These are phyloP conservation scores for Chlorella sp. DNA, from an alignment of 139 green algal species.

Conservation along the genomic window DNA sequence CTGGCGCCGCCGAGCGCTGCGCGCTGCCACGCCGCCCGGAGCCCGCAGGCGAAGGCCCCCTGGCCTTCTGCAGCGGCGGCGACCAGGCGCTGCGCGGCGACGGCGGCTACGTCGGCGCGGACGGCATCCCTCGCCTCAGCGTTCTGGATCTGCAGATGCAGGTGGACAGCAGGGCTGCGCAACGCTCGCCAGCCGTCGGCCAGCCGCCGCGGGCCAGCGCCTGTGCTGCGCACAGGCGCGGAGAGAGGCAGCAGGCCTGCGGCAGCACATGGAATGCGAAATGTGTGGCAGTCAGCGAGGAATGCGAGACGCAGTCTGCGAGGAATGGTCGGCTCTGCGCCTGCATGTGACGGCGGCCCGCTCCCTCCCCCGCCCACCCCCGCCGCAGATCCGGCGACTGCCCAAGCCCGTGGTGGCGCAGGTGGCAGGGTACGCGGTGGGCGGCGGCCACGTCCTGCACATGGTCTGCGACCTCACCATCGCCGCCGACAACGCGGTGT, in stretches of 20 bases:
- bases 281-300: too few relatives aligned
- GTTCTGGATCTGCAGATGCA: constrained; percentile 97
- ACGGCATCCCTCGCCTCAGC: constrained; percentile 89
- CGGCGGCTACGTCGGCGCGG: constrained; percentile 91
- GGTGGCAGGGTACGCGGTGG: constrained; percentile 97
- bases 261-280: too few relatives aligned
- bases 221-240: too few relatives aligned
- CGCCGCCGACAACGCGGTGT: constrained; percentile 97
- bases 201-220: too few relatives aligned
- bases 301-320: too few relatives aligned
- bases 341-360: too few relatives aligned
- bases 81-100: constrained; percentile 91
- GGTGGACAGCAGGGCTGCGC: too few relatives aligned
- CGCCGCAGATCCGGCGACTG: constrained; percentile 90
- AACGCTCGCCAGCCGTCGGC: too few relatives aligned
- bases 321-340: too few relatives aligned
- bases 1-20: too few relatives aligned
- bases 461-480: constrained; percentile 99
- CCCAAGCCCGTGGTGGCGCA: constrained; percentile 95
- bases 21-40: too few relatives aligned
- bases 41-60: constrained; percentile 63
- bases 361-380: background rate
- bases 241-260: too few relatives aligned
- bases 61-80: constrained; percentile 96
- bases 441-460: constrained; percentile 97